These are phyloP conservation scores for Davidsoniella australis DNA, from an alignment of 2,329 filamentous ascomycete genomes.

Conservation along the genomic window DNA sequence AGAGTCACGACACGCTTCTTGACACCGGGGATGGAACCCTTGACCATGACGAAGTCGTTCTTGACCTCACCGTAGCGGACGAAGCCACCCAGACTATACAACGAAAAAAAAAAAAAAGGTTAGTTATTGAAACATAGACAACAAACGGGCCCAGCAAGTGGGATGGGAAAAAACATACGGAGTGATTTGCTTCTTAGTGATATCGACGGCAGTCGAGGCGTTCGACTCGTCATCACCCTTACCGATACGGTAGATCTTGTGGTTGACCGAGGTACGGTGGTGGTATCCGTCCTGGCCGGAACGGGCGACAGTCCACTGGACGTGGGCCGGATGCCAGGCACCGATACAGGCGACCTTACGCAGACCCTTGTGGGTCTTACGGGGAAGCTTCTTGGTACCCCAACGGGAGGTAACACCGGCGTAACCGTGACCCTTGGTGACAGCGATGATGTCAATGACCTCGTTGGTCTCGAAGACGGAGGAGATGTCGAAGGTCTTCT, in stretches of 20 bases:
- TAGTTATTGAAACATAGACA: conserved; percentile 18
- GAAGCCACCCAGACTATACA: conserved; percentile 80
- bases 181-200: conserved; percentile 99
- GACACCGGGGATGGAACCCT: conserved; percentile 92
- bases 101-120: conserved; percentile 14
- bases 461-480: conserved; percentile 98
- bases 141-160: neutral
- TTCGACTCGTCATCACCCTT: conserved; percentile 82
- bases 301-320: conserved; percentile 99
- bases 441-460: conserved; percentile 97
- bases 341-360: conserved; percentile 99
- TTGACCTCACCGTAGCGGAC: conserved; percentile 98
- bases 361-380: conserved; percentile 99
- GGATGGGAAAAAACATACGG: conserved; percentile 52
- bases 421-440: conserved; percentile 99
- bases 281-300: conserved; percentile 99
- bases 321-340: conserved; percentile 99
- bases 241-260: conserved; percentile 99
- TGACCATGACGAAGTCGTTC: conserved; percentile 97
- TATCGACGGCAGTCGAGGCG: conserved; percentile 85
- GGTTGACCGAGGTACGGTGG: conserved; percentile 99
- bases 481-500: conserved; percentile 93
- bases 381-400: conserved; percentile 99
- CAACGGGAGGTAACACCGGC: conserved; percentile 92
- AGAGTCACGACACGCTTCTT: conserved; percentile 99